Evolutionary conservation across 352 stramenopile species (phyloP).

Genomic region (Phytophthora pistaciae): DNA sequence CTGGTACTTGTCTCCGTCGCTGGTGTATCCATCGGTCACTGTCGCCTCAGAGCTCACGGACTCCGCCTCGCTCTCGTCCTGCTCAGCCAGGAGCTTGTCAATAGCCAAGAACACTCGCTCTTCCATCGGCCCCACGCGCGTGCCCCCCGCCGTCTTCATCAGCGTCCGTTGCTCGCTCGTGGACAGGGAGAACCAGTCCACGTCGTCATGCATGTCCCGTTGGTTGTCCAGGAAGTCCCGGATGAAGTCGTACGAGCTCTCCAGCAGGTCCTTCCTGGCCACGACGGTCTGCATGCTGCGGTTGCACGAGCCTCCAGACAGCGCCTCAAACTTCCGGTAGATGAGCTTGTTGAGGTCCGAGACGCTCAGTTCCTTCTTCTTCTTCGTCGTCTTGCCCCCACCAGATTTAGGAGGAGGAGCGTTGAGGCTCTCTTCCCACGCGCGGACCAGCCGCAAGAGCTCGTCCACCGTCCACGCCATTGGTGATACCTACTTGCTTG

Average conservation of each 20-base stretch:
- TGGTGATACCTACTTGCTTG: not conserved
- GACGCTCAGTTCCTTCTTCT: not conserved
- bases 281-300: not conserved
- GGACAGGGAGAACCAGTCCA: slow-evolving; percentile 24
- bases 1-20: slow-evolving; percentile 23
- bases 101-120: slow-evolving; percentile 17
- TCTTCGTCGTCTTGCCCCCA: slow-evolving; percentile 2
- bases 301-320: slow-evolving; percentile 10
- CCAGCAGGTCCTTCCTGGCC: slow-evolving; percentile 9
- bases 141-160: slow-evolving; percentile 28
- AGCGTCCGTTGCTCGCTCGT: slow-evolving; percentile 17
- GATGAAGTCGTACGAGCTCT: slow-evolving; percentile 26
- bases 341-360: slow-evolving; percentile 12
- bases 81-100: slow-evolving; percentile 10
- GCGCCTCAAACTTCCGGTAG: slow-evolving; percentile 15
- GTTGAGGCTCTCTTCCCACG: slow-evolving; percentile 17
- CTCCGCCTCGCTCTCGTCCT: slow-evolving; percentile 10
- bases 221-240: slow-evolving; percentile 5
- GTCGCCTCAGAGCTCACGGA: slow-evolving; percentile 4
- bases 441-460: slow-evolving; percentile 18
- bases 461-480: slow-evolving; percentile 18
- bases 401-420: not conserved
- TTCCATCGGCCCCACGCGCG: slow-evolving; percentile 21
- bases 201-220: not conserved
- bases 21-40: slow-evolving; percentile 2